Base-by-base conservation (phyloP, 352 stramenopile species). In the Ophiocytium majus region DNA sequence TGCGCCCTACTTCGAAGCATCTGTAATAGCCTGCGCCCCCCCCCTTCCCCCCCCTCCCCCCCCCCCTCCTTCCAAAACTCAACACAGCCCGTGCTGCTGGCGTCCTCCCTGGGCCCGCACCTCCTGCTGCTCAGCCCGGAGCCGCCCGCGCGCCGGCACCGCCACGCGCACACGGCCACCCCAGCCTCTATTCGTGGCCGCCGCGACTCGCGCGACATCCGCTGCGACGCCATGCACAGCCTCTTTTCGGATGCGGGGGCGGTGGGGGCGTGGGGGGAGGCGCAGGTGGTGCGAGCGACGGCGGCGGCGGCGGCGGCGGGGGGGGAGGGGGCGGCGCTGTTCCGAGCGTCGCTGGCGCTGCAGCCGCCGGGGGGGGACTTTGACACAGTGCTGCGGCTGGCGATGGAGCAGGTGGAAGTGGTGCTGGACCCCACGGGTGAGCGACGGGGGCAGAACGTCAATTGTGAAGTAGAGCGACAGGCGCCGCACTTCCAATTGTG, bases 321-420 rank as follows among this genome's bases (percentile, higher is more conserved):
- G 43, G 5, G 5, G 43, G 43, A 5, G 43, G 43, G 5, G 43
- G 43, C 43, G 43, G 43, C 43, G 43, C 43, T 5, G 43, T 14
- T 57, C 5, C 43, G 43, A n/a, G n/a, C n/a, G 43, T 57, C 43
- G 5, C 31, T 76, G 64, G 5, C 64, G 5, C 31, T 76, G 34
- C 31, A 76, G 34, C 75, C 75, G 31, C 75, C 19, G 5, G 19
- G 50, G 23, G 32, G 36, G 37, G 75, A 57, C 10, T 81, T 50
- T 43, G 75, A 81, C 17, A 81, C 35, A 5, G 50, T 50, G 31
- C 36, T 81, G 50, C 31, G 32, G 5, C 31, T 81, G 37, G 32
- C 36, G 1, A 37, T 81, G 19, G 75, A 81, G 28, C 75, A 81
- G 17, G 31, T 81, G 35, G 75, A 81, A 50, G 36, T 81, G 37